Percentiles rank a stretch among this genome's conserved stretches.
Conservation (phyloP, 78 protist genomes). For the Cyanophora paradoxa region DNA sequence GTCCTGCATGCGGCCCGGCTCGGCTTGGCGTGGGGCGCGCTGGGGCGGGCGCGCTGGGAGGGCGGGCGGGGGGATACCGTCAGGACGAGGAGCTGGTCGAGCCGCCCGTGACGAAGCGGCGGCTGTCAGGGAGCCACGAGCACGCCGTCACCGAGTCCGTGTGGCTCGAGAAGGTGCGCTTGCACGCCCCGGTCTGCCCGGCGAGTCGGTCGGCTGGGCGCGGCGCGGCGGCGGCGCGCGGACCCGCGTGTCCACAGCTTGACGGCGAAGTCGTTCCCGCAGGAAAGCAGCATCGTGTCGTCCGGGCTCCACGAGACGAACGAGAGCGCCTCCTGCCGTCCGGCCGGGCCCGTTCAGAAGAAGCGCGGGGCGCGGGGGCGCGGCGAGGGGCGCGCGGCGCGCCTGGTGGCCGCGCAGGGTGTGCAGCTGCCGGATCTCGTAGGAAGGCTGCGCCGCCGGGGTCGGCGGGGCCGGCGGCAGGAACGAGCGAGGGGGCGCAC, state of each 20-base stretch:
- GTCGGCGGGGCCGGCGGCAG: neutral
- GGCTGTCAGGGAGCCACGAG: conserved; percentile 64
- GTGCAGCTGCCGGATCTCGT: neutral
- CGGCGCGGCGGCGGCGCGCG: too few relatives aligned
- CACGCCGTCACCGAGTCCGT: conserved; percentile 49
- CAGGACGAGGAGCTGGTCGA: conserved; percentile 42
- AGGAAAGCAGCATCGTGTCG: conserved; percentile 26
- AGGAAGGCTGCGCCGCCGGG: neutral
- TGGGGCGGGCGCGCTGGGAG: too few relatives aligned
- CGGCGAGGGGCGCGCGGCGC: neutral
- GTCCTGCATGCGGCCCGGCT: neutral
- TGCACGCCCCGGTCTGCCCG: conserved; percentile 9
- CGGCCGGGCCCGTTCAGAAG: too few relatives aligned
- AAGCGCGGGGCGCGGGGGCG: neutral
- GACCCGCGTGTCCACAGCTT: conserved; percentile 28
- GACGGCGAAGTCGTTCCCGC: conserved; percentile 23
- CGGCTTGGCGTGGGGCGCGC: neutral
- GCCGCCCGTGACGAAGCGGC: conserved; percentile 44
- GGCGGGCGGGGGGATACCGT: neutral
- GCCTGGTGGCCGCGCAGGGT: neutral
- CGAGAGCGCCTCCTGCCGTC: conserved; percentile 1
- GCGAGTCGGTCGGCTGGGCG: too few relatives aligned
- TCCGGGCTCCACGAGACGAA: conserved; percentile 17
- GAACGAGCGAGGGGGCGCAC: too few relatives aligned
- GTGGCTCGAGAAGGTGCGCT: conserved; percentile 39